Evolutionary conservation across 176 grass and related monocot genomes (phyloP).

Genomic region (Miscanthus lutarioriparius): DNA sequence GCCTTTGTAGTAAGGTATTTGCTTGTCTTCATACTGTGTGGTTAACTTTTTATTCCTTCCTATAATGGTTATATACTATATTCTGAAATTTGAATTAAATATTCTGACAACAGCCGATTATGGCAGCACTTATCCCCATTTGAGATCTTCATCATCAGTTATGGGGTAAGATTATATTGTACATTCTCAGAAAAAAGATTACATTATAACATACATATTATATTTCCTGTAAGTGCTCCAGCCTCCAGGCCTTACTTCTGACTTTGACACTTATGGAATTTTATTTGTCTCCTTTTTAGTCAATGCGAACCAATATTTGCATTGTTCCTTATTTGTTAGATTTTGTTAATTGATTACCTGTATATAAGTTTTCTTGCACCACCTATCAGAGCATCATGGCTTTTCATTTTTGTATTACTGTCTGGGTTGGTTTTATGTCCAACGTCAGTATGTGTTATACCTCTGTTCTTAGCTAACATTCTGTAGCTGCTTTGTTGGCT

Average conservation of each 20-base stretch:
- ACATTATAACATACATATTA: background rate
- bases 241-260: background rate
- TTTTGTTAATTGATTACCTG: slow-evolving; percentile 18
- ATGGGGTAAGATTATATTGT: slow-evolving; percentile 72
- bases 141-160: slow-evolving; percentile 93
- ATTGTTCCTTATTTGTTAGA: background rate
- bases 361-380: background rate
- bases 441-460: background rate
- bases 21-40: background rate
- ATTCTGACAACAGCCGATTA: slow-evolving; percentile 57
- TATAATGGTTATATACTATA: slow-evolving; percentile 16
- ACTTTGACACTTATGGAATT: background rate
- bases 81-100: slow-evolving; percentile 32
- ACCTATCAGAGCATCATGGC: background rate
- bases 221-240: slow-evolving; percentile 8
- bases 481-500: background rate
- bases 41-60: background rate
- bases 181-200: background rate
- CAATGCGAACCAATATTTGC: background rate
- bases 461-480: slow-evolving; percentile 16
- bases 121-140: slow-evolving; percentile 80
- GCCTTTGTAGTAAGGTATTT: slow-evolving; percentile 84
- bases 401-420: background rate
- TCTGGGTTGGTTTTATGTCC: background rate
- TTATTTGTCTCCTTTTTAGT: background rate